Evolutionary conservation across 352 stramenopile genomes (phyloP), one percentile per base, ranked within the genome.

Genomic region (Phytophthora litchii): DNA sequence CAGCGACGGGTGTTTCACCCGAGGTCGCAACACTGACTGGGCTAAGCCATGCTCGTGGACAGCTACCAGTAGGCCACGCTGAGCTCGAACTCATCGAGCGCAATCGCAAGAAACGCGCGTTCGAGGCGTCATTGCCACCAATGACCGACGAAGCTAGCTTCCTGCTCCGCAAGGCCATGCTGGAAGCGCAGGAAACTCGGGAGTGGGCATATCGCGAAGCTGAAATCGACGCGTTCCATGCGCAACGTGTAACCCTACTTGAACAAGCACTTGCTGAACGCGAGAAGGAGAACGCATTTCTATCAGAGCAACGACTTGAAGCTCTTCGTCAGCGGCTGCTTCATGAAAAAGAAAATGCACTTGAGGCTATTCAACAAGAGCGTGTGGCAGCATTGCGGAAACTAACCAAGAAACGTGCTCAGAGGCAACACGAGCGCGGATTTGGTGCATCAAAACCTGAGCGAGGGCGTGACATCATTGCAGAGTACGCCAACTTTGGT

Each of bases 101-200:
- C 10, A 89, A 92, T 25, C 81, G 92, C 23, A 80, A 86, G 50
- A 97, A 98, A 50, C 72, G 78, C 16, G 71, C 72, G 4, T 92
- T 98, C 17, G 85, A 98, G 42, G 79, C 76, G 12, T 88, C 86
- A 20, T 59, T 98, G 34, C 94, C 93, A 14, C 94, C 94, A 3
- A 97, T 97, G 79, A 98, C 94, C 12, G 94, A 98, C 65, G 94
- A 98, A 53, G 94, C 91, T 6, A 96, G 75, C 34, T 96, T 98
- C 43, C 27, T 83, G 19, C 53, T 98, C 20, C 86, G 94, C 11
- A 98, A 98, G 55, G 61, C 52, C 19, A 92, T 98, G 71, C 91
- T 98, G 67, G 91, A 98, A 70, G 70, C 87, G 44, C 93, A 98
- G 62, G 94, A 98, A 62, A 86, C 88, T 20, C 73, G 74, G 25